These are phyloP conservation scores for Neobulgaria alba DNA, from an alignment of 2,329 filamentous ascomycete genomes.

Conservation along the genomic window DNA sequence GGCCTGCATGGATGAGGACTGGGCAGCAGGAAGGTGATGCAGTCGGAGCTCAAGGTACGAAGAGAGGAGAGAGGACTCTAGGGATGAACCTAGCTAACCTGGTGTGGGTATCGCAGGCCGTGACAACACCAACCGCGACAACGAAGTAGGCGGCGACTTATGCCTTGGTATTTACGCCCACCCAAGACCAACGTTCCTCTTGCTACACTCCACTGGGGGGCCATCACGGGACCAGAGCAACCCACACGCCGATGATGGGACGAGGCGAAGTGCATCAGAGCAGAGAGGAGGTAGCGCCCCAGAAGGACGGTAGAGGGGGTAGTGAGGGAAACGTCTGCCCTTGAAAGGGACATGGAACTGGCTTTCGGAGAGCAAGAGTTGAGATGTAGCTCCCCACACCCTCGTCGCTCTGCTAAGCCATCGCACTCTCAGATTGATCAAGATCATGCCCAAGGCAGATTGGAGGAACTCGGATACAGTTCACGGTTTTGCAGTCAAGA, in stretches of 20 bases:
- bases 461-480: slow-evolving; percentile 5
- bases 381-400: slow-evolving; percentile 3
- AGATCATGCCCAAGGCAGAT: slow-evolving; percentile 6
- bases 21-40: too few relatives aligned
- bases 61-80: neutral
- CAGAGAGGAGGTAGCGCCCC: too few relatives aligned
- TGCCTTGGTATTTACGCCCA: slow-evolving; percentile 2
- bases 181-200: slow-evolving; percentile 4
- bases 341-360: slow-evolving; percentile 7
- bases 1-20: too few relatives aligned
- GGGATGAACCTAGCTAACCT: slow-evolving; percentile 1
- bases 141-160: slow-evolving; percentile 2
- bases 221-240: too few relatives aligned
- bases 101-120: neutral
- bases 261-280: too few relatives aligned
- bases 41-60: slow-evolving; percentile 3
- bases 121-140: neutral
- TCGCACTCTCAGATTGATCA: slow-evolving; percentile 6
- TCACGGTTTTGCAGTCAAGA: slow-evolving; percentile 7
- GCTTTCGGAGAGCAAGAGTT: slow-evolving; percentile 5
- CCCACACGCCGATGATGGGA: too few relatives aligned
- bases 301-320: too few relatives aligned
- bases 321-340: slow-evolving; percentile 5
- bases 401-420: slow-evolving; percentile 2
- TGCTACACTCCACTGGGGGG: too few relatives aligned